These are phyloP conservation scores for Fusarium sp. DNA, from an alignment of 2,329 filamentous ascomycete species.

Conservation along the genomic window DNA sequence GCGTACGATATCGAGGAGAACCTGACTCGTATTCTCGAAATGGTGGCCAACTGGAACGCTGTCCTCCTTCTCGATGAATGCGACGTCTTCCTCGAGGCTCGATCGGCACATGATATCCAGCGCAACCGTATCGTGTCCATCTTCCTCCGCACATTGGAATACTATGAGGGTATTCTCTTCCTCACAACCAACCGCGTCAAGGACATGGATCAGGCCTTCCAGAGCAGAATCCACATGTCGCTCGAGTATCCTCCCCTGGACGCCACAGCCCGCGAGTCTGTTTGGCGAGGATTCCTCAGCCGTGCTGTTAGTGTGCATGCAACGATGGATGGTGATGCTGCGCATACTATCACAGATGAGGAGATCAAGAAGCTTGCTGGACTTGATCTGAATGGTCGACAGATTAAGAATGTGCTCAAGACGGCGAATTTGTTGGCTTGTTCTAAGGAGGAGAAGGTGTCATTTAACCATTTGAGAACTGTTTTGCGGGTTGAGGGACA, in stretches of 20 bases:
- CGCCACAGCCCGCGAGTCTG: slow-evolving; percentile 48
- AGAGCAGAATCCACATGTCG: slow-evolving; percentile 60
- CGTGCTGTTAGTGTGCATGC: slow-evolving; percentile 43
- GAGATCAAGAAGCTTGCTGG: slow-evolving; percentile 52
- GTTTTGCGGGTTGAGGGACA: slow-evolving; percentile 48
- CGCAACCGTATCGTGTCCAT: slow-evolving; percentile 52
- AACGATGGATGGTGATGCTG: slow-evolving; percentile 40
- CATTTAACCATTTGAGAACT: slow-evolving; percentile 46
- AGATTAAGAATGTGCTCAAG: slow-evolving; percentile 64
- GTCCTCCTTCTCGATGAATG: slow-evolving; percentile 52
- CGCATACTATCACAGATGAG: slow-evolving; percentile 47
- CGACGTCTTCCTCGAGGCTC: slow-evolving; percentile 59
- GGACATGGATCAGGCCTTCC: slow-evolving; percentile 60
- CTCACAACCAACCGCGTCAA: slow-evolving; percentile 60
- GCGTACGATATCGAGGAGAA: slow-evolving; percentile 72
- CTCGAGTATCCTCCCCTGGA: slow-evolving; percentile 60
- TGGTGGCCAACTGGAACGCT: slow-evolving; percentile 67
- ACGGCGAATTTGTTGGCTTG: slow-evolving; percentile 48
- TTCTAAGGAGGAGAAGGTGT: slow-evolving; percentile 47
- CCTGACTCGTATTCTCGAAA: slow-evolving; percentile 65
- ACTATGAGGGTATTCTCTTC: slow-evolving; percentile 62
- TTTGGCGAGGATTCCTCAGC: slow-evolving; percentile 56
- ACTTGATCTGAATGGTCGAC: slow-evolving; percentile 59
- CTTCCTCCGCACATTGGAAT: slow-evolving; percentile 58
- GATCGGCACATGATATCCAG: slow-evolving; percentile 49